Evolutionary conservation across 495 filamentous ascomycete species (phyloP).

Genomic region (Trichoderma parareesei): DNA sequence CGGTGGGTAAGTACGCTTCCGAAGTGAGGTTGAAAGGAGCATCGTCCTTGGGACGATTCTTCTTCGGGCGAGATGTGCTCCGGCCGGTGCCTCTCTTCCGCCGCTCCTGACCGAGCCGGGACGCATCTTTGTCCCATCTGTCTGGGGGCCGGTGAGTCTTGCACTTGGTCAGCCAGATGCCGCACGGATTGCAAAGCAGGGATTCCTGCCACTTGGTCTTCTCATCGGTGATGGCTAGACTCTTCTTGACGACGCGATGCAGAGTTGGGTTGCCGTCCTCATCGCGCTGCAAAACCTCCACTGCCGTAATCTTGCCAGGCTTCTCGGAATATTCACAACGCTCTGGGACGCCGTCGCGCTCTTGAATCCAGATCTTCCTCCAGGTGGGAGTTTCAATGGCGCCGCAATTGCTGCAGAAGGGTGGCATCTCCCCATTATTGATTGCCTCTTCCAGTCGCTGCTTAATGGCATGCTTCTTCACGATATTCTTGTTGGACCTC

Average conservation of each 20-base stretch:
- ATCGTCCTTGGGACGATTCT: slow-evolving; percentile 34
- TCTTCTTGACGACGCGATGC: slow-evolving; percentile 72
- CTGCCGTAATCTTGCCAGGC: slow-evolving; percentile 52
- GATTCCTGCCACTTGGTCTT: slow-evolving; percentile 60
- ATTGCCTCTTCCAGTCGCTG: slow-evolving; percentile 60
- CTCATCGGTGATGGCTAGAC: slow-evolving; percentile 45
- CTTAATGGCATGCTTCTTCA: slow-evolving; percentile 54
- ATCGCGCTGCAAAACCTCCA: slow-evolving; percentile 57
- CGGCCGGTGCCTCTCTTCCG: slow-evolving; percentile 36
- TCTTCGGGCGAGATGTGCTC: slow-evolving; percentile 33
- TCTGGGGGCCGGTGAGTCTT: slow-evolving; percentile 74
- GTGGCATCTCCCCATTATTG: slow-evolving; percentile 63
- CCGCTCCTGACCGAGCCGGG: slow-evolving; percentile 38
- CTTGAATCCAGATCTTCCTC: slow-evolving; percentile 77
- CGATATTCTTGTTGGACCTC: slow-evolving; percentile 38
- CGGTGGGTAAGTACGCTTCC: slow-evolving; percentile 42
- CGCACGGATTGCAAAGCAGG: slow-evolving; percentile 89
- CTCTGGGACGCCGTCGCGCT: slow-evolving; percentile 50
- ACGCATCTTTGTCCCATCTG: slow-evolving; percentile 66
- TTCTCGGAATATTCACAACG: slow-evolving; percentile 60
- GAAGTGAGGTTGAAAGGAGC: slow-evolving; percentile 34
- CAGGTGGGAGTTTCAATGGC: slow-evolving; percentile 92
- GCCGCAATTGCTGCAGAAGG: slow-evolving; percentile 86
- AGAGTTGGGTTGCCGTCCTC: slow-evolving; percentile 46
- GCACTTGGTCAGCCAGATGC: slow-evolving; percentile 85